Base-by-base conservation (phyloP, 2,329 filamentous ascomycete genomes). In the Colletotrichum tropicicola region DNA sequence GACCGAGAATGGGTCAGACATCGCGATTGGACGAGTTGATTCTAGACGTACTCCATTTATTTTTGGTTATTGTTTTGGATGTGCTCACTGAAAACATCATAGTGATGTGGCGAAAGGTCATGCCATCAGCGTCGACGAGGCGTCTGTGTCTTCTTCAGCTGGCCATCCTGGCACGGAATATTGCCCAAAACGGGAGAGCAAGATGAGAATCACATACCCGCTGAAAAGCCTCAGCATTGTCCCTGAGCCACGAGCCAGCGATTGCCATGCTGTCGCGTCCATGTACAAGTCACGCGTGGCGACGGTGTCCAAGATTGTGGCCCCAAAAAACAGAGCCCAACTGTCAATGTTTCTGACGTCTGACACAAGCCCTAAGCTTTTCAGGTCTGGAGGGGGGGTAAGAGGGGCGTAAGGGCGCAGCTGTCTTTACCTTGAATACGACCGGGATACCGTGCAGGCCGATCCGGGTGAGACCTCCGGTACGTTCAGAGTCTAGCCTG, bases 401-500 rank as follows among this genome's bases (percentile, higher is more conserved):
- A 37, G 35, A 7, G 10, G 27, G 35, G 32, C 28, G 44, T 8
- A 27, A 35, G 51, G 27, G 17, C 23, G 25, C 52, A 39, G 43
- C 17, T 44, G 19, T 32, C 13, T 8, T 44, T 7, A 17, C 10
- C 15, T 43, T 21, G 21, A 19, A 23, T 23, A 30, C 41, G 13
- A 13, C 21, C 47, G 39, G 59, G 45, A 44, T 35, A 43, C 43
- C 27, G 15, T 43, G n/a, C 8, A 48, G 32, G 15, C 28, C 43
- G 61, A 30, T 28, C 25, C 32, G 44, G n/a, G 17, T 59, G 59
- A 63, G 52, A 57, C 59, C 30, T 30, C 23, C 8, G 45, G 35
- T 19, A 57, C 52, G 45, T 59, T 48, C 30, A 32, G 19, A 52
- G 59, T 15, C 47, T 59, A 64, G 63, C 39, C 28, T 28, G 45